Conservation (phyloP, 208 protist genomes). For the Acanthamoeba healyi region DNA sequence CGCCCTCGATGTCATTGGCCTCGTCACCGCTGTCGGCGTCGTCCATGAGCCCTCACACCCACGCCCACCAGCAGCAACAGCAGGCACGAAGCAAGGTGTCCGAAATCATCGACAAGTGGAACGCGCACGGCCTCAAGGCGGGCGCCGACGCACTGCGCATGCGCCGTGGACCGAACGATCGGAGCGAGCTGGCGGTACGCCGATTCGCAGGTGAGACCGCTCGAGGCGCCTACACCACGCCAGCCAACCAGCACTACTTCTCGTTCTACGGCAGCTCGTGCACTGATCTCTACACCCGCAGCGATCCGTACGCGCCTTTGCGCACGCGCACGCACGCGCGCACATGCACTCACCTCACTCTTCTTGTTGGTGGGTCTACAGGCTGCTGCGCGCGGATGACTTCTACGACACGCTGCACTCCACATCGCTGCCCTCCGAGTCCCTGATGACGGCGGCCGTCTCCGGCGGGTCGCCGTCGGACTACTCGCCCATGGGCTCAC, state of each 20-base stretch:
- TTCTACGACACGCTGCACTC: too few relatives aligned
- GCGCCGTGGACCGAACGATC: not conserved
- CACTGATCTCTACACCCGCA: slow-evolving; percentile 10
- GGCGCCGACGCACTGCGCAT: not conserved
- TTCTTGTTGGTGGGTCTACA: too few relatives aligned
- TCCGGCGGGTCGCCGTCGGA: too few relatives aligned
- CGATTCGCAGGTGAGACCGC: not conserved
- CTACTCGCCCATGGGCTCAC: too few relatives aligned
- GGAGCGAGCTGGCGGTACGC: not conserved
- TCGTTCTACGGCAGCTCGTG: not conserved
- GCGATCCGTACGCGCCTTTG: not conserved
- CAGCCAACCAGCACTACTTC: not conserved
- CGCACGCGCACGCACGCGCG: too few relatives aligned
- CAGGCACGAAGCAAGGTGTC: not conserved
- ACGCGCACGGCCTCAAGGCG: slow-evolving; percentile 2
- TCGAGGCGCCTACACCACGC: not conserved
- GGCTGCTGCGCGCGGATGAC: too few relatives aligned
- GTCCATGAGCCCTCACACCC: not conserved
- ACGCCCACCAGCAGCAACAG: not conserved
- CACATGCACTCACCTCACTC: not conserved
- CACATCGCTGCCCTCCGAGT: too few relatives aligned
- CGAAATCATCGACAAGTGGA: slow-evolving; percentile 53
- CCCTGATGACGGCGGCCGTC: too few relatives aligned
- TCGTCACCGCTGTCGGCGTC: not conserved
- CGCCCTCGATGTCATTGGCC: not conserved